Base-by-base conservation (phyloP, 345 rosid species). In the Lenwebbia sp. region DNA sequence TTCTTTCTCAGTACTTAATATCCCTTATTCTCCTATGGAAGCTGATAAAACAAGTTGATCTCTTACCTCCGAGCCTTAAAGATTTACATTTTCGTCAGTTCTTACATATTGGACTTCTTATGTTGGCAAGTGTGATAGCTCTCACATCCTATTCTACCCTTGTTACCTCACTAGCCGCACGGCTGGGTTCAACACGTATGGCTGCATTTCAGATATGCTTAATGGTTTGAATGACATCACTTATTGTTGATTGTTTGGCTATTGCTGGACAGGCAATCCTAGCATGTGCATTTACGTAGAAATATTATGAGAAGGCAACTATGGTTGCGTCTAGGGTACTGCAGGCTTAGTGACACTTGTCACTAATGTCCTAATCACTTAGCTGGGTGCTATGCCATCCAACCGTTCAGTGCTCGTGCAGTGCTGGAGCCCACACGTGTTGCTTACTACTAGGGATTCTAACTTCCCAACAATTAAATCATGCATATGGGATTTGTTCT, bases 201-300 rank as follows among this genome's bases (percentile, higher is more conserved):
- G 99, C 97, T 41, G 96, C 99, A 8, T 97, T 97, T 82, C 97
- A 97, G 87, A 89, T 95, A 19, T 97, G 98, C 87, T 89, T 96
- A 76, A 97, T 95, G 87, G 97, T 97, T 83, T 97, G 98, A 98
- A 82, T 97, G 88, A 95, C 99, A 44, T 96, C 99, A 47, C 98
- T 97, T 82, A 98, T 97, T 13, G 95, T 96, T 4, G 98, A 97
- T 91, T 98, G 98, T 55, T 90, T 97, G 87, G 96, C 99, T 7
- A 94, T 97, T 83, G 98, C 98, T 26, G 98, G 94, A 83, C 98
- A 97, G 97, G 99, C 99, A 47, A 94, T 96, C 82, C 88, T 97
- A 56, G 99, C 99, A 40, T 74, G 94, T 90, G 92, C 98, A 30
- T 96, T 95, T 89, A 95, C 98, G 30, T 95, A 93, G 89, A 96